These are phyloP conservation scores for Lentinula novae-zelandiae DNA, from an alignment of 1,284 basidiomycete species.

Conservation along the genomic window DNA sequence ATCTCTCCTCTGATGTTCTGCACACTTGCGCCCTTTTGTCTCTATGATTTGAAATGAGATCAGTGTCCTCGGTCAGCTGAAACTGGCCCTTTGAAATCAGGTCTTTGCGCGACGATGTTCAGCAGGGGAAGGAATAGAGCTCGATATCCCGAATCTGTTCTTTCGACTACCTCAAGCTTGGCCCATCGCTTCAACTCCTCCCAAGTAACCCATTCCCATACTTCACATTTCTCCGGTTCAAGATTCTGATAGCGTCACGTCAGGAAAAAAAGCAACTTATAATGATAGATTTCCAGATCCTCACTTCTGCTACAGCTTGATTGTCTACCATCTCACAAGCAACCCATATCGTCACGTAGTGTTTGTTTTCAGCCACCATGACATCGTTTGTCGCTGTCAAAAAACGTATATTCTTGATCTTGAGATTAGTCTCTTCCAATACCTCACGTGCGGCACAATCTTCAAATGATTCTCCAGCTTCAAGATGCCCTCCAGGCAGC, in stretches of 20 bases:
- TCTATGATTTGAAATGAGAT: too few relatives aligned
- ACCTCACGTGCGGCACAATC: conserved; percentile 8
- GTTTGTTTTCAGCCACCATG: conserved; percentile 1
- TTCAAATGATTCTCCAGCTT: conserved; percentile 10
- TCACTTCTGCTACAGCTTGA: neutral
- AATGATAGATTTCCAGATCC: neutral
- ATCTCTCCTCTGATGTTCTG: too few relatives aligned
- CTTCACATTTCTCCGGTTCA: conserved; percentile 9
- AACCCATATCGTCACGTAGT: conserved; percentile 11
- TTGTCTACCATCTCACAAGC: neutral
- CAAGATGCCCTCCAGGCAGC: conserved; percentile 11
- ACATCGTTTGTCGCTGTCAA: conserved; percentile 10
- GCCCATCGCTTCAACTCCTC: conserved; percentile 5
- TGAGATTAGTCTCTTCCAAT: conserved; percentile 8
- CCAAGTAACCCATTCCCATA: conserved; percentile 11
- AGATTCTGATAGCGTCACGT: neutral
- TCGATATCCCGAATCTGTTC: neutral
- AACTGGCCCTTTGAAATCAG: neutral
- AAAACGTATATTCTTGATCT: neutral
- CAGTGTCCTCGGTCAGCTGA: neutral
- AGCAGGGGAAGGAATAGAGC: neutral
- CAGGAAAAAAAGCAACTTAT: neutral
- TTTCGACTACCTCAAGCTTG: neutral
- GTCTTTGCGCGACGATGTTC: neutral
- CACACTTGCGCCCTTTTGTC: too few relatives aligned